phyloP scores from a whole-genome alignment of 345 rosid genomes.

The Trapa bicornis region DNA sequence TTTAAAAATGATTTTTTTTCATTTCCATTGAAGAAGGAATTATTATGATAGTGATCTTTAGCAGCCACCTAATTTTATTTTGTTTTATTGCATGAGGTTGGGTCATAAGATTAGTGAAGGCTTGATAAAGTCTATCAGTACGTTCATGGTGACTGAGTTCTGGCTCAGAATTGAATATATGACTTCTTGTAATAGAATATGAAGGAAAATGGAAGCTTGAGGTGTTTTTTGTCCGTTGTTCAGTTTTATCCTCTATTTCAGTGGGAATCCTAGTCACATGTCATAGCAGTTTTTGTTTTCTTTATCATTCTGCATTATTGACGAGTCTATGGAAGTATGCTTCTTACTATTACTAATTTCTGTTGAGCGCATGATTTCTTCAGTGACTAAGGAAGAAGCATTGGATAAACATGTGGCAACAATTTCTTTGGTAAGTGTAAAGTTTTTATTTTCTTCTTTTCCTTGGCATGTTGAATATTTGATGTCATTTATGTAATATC shows the following conservation, averaged over 20 bases:
- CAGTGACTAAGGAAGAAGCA: conserved; percentile 17
- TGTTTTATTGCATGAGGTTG: not conserved
- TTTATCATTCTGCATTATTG: not conserved
- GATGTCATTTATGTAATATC: no score
- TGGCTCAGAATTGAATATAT: not conserved
- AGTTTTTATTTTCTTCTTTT: not conserved
- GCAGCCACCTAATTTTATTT: not conserved
- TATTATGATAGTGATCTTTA: not conserved
- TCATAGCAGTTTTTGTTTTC: not conserved
- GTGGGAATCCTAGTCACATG: not conserved
- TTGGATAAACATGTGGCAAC: conserved; percentile 14
- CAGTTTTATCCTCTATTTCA: not conserved
- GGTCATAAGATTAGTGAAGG: not conserved
- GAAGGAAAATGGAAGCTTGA: not conserved
- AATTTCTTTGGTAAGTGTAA: conserved; percentile 25
- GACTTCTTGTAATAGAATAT: not conserved
- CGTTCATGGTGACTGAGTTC: not conserved
- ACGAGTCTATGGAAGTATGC: not conserved
- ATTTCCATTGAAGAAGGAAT: not conserved
- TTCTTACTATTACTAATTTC: not conserved
- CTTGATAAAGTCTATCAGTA: not conserved
- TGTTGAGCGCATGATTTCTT: not conserved
- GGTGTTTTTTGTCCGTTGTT: not conserved
- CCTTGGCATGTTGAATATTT: no score
- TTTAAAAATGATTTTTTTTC: no score